Percentiles rank a stretch among this genome's conserved stretches.
phyloP scores from a whole-genome alignment of 208 protist species.

The Trypanosomatidae sp. region DNA sequence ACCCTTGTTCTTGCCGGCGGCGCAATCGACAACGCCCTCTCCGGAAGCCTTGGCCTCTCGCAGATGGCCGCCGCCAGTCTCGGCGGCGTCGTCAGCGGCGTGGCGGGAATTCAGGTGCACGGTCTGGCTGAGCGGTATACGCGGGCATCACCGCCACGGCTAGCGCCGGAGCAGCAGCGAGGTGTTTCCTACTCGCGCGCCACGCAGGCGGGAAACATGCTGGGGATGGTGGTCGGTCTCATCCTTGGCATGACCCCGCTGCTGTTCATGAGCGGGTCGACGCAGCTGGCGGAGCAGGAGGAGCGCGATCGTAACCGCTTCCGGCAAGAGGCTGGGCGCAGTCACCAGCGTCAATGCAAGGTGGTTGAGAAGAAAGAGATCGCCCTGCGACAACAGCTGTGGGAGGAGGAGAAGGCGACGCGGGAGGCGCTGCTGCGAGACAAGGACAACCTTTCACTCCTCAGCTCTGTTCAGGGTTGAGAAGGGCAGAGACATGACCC shows the following conservation, averaged over 20 bases:
- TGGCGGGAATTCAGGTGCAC: conserved; percentile 88
- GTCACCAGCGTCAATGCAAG: conserved; percentile 24
- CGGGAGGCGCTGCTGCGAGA: conserved; percentile 3
- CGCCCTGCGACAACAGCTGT: conserved; percentile 17
- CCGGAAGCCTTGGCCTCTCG: conserved; percentile 57
- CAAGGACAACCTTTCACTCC: neutral
- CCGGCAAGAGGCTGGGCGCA: conserved; percentile 33
- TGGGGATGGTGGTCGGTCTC: conserved; percentile 81
- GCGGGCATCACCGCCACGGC: conserved; percentile 45
- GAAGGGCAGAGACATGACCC: neutral
- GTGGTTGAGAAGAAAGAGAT: conserved; percentile 25
- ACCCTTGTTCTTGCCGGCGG: conserved; percentile 80
- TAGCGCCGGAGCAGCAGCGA: conserved; percentile 57
- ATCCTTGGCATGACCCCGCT: conserved; percentile 79
- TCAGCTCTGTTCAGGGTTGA: neutral
- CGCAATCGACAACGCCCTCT: conserved; percentile 71
- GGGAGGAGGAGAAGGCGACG: conserved; percentile 11
- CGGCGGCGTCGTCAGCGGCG: conserved; percentile 80
- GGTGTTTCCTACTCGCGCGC: conserved; percentile 37
- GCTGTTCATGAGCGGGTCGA: conserved; percentile 47
- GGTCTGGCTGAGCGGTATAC: conserved; percentile 78
- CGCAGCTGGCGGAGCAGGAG: conserved; percentile 28
- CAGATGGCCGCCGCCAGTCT: conserved; percentile 80
- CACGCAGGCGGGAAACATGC: conserved; percentile 56
- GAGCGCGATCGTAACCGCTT: conserved; percentile 28